Base-by-base conservation (phyloP, 1,284 basidiomycete species). In the Fomitopsis pinicola region DNA sequence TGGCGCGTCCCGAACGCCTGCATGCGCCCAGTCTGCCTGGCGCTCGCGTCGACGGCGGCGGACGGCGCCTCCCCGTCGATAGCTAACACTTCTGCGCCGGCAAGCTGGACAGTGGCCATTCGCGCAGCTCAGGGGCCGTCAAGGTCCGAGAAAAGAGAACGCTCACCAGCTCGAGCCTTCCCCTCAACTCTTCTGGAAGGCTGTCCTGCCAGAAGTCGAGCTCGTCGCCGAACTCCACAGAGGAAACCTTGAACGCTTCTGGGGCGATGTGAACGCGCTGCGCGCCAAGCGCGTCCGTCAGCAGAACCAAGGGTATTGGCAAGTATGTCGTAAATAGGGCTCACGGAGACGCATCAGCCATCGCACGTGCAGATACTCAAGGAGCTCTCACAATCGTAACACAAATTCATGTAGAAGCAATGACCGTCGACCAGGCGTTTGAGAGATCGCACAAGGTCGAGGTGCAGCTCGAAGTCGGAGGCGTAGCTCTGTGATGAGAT, bases 401-500 rank as follows among this genome's bases (percentile, higher is more conserved):
- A 85, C 46, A 76, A 69, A 69, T 84, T 85, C 64, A 81, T 79
- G 57, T 83, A 81, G 48, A 79, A 78, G 66, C 82, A 84, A 66
- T 86, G 84, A 0, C 84, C 84, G 64, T 87, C 85, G 65, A 83
- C 81, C 28, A 84, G 75, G 15, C 81, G 75, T 67, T 84, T 85
- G 66, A 85, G 77, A 2, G 82, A 76, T 7, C 76, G 74, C 50
- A 82, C 85, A 15, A 85, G 64, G 65, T 84, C 82, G 45, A 84
- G 66, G 66, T 85, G 84, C 36, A 85, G 73, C 55, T 82, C 80
- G 64, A 83, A 82, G 59, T 85, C 84, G 22, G 79, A 82, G 2
- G 69, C 54, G 65, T 86, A 83, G 3, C 63, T 63, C 61, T 78
- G 76, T 22, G 68, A 64, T 42, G 75, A 74, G 62, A 86, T 85